phyloP scores from a whole-genome alignment of 495 filamentous ascomycete species.

The Neurospora sp. region DNA sequence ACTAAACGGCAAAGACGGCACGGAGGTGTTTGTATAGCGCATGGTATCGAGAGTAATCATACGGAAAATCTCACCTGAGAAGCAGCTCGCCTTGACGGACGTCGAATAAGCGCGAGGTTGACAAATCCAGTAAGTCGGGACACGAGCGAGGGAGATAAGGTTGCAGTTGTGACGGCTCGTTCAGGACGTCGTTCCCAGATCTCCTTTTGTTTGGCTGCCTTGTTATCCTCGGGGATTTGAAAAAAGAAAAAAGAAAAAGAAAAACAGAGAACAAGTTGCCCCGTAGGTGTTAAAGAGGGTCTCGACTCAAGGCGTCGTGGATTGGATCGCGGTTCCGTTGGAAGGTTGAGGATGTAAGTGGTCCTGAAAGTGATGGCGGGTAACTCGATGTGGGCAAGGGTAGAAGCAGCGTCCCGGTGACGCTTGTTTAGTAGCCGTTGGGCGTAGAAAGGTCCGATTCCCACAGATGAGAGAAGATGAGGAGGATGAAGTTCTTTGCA shows the following conservation, averaged over 20 bases:
- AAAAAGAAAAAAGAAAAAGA: background rate
- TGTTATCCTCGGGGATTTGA: background rate
- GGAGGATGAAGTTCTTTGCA: background rate
- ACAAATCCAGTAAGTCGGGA: background rate
- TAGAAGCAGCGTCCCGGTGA: background rate
- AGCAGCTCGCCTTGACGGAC: background rate
- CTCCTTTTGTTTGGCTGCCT: background rate
- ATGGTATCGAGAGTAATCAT: background rate
- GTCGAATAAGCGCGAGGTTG: background rate
- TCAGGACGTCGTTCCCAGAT: background rate
- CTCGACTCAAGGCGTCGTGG: background rate
- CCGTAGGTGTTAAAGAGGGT: background rate
- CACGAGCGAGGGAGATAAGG: background rate
- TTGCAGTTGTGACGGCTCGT: background rate
- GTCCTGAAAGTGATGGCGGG: background rate
- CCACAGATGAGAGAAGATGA: background rate
- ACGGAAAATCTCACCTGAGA: background rate
- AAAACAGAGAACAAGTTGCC: background rate
- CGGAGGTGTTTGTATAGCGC: background rate
- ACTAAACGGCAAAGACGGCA: background rate
- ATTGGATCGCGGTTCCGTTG: background rate
- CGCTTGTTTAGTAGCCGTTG: background rate
- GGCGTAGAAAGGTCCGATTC: background rate
- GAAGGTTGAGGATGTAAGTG: background rate
- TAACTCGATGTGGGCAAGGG: background rate